Conservation (phyloP, 306 rosid species). For the Prinsepia uniflora region DNA sequence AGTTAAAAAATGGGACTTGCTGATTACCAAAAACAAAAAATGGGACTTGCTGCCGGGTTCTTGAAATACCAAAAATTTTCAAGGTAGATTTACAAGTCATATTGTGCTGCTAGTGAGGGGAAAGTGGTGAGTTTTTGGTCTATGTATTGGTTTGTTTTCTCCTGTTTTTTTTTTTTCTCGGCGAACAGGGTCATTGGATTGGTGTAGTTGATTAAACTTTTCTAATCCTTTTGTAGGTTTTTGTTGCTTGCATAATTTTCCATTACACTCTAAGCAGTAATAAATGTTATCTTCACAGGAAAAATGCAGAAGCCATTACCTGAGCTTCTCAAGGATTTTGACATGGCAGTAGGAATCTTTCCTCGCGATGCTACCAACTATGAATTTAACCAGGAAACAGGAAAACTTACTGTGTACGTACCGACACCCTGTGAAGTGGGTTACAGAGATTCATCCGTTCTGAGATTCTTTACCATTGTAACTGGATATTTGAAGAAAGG, state of each 20-base stretch:
- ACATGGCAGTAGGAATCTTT: constrained; percentile 73
- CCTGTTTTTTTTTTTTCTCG: neutral
- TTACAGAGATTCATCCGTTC: constrained; percentile 73
- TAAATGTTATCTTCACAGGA: constrained; percentile 39
- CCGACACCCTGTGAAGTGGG: constrained; percentile 80
- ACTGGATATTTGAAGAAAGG: constrained; percentile 88
- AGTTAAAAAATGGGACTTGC: no score
- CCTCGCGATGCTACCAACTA: constrained; percentile 95
- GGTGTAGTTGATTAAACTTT: neutral
- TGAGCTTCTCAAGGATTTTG: constrained; percentile 77
- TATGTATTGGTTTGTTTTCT: neutral
- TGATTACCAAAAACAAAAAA: no score
- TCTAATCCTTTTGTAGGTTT: neutral
- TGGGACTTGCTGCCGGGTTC: neutral
- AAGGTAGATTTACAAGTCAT: neutral
- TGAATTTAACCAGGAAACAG: constrained; percentile 75
- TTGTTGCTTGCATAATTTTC: neutral
- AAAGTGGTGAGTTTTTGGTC: neutral
- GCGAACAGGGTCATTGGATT: neutral
- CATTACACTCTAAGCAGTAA: neutral
- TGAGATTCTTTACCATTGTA: constrained; percentile 69
- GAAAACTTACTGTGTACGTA: constrained; percentile 70
- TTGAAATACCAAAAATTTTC: neutral
- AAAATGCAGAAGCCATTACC: constrained; percentile 87
- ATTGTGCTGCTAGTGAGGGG: neutral